A percentile compares a stretch with the other conserved stretches of the same genome.
Conservation (phyloP, 495 filamentous ascomycete genomes). For the Hypoxylon trugodes region DNA sequence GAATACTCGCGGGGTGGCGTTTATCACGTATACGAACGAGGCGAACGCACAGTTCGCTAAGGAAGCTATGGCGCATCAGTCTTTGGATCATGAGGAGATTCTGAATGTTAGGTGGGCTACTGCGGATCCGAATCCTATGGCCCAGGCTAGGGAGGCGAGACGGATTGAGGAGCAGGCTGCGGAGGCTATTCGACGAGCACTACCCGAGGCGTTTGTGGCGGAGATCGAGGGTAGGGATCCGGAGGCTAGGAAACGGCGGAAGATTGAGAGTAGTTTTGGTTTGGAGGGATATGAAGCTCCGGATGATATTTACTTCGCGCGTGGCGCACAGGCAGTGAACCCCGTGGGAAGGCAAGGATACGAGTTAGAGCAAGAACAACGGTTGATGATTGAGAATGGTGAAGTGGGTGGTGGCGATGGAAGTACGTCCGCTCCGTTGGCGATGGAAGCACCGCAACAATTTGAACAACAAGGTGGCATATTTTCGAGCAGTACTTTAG, state of each 20-base stretch:
- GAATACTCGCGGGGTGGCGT: slow-evolving; percentile 83
- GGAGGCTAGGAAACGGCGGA: slow-evolving; percentile 84
- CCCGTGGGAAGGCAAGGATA: slow-evolving; percentile 61
- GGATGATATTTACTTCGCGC: slow-evolving; percentile 92
- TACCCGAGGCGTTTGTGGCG: slow-evolving; percentile 91
- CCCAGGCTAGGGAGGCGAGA: slow-evolving; percentile 89
- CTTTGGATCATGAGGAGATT: slow-evolving; percentile 86
- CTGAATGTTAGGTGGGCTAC: slow-evolving; percentile 98
- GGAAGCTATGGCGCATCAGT: slow-evolving; percentile 88
- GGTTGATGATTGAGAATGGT: slow-evolving; percentile 58
- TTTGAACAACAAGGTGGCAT: slow-evolving; percentile 68
- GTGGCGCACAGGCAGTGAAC: slow-evolving; percentile 67
- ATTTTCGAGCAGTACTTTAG: slow-evolving; percentile 80
- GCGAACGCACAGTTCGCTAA: slow-evolving; percentile 90
- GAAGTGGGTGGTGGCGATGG: slow-evolving; percentile 16
- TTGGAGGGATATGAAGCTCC: slow-evolving; percentile 92
- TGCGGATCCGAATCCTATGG: slow-evolving; percentile 92
- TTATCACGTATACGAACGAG: slow-evolving; percentile 84
- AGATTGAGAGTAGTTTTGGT: slow-evolving; percentile 89
- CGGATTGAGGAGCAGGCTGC: slow-evolving; percentile 97
- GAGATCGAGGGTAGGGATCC: slow-evolving; percentile 93
- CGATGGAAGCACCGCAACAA: slow-evolving; percentile 53
- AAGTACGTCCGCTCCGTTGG: slow-evolving; percentile 40
- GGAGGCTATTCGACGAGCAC: slow-evolving; percentile 86
- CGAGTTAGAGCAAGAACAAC: slow-evolving; percentile 58